Conservation (phyloP, 345 rosid species). For the Cardiospermum halicacabum region DNA sequence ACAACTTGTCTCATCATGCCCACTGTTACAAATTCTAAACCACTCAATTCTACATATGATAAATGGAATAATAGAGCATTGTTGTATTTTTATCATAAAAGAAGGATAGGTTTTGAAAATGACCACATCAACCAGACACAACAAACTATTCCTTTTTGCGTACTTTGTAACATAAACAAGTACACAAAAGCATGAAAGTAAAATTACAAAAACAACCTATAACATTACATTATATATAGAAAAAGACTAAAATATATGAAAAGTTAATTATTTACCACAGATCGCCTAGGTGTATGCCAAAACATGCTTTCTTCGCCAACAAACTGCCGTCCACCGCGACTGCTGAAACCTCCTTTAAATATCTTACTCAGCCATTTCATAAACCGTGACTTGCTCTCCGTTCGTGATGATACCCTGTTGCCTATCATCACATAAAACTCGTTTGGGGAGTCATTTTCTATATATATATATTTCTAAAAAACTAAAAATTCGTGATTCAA, state of each 20-base stretch:
- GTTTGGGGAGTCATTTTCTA: too few species aligned
- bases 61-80: too few species aligned
- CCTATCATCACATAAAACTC: conserved; percentile 50
- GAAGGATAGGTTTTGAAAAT: too few species aligned
- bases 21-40: too few species aligned
- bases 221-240: too few species aligned
- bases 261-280: conserved; percentile 43
- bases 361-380: conserved; percentile 93
- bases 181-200: neutral
- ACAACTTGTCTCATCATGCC: too few species aligned
- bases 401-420: conserved; percentile 59
- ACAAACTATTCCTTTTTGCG: neutral
- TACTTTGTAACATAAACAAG: neutral
- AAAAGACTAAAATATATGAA: neutral
- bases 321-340: conserved; percentile 43
- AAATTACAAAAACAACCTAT: neutral
- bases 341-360: conserved; percentile 54
- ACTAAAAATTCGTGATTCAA: too few species aligned
- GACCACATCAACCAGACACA: neutral
- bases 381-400: conserved; percentile 77
- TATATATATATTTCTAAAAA: conserved; percentile 3
- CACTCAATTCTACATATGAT: too few species aligned
- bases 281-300: conserved; percentile 57
- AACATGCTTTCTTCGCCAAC: conserved; percentile 80
- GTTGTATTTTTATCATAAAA: neutral